Evolutionary conservation across 106 monocot species (phyloP).

Genomic region (Phalaenopsis aphrodite): DNA sequence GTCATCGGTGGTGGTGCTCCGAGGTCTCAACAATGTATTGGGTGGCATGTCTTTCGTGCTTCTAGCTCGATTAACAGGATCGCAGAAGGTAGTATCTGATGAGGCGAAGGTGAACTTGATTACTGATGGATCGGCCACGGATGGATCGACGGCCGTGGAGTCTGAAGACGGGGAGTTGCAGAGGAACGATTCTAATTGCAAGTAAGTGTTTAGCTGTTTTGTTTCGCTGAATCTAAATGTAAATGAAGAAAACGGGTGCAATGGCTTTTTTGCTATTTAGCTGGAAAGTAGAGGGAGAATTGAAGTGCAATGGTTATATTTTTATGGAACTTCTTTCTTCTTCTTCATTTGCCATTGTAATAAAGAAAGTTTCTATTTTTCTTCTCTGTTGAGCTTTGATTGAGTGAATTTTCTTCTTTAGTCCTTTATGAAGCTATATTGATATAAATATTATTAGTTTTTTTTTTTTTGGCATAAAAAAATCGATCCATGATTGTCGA

Average conservation of each 20-base stretch:
- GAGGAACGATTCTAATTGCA: constrained; percentile 4
- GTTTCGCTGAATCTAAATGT: neutral
- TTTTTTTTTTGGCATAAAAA: too few species aligned
- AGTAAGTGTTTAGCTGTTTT: constrained; percentile 16
- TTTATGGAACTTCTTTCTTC: too few species aligned
- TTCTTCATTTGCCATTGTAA: neutral
- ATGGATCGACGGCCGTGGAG: neutral
- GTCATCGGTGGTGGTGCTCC: constrained; percentile 42
- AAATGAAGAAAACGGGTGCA: neutral
- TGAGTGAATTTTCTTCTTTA: neutral
- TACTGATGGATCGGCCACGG: neutral
- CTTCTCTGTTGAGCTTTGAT: neutral
- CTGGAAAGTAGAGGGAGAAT: neutral
- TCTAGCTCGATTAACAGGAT: constrained; percentile 56
- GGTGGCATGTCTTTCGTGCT: constrained; percentile 58
- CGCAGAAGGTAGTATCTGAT: constrained; percentile 32
- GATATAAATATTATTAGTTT: neutral
- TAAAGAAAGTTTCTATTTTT: neutral
- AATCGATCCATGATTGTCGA: too few species aligned
- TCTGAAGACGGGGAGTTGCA: constrained; percentile 9
- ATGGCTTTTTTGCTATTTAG: neutral
- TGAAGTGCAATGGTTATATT: too few species aligned
- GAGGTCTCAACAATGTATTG: constrained; percentile 60
- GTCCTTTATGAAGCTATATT: neutral
- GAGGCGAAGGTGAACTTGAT: constrained; percentile 27